Conservation (phyloP, 192 early-diverging fungal genomes). For the Coemansia pectinata region DNA sequence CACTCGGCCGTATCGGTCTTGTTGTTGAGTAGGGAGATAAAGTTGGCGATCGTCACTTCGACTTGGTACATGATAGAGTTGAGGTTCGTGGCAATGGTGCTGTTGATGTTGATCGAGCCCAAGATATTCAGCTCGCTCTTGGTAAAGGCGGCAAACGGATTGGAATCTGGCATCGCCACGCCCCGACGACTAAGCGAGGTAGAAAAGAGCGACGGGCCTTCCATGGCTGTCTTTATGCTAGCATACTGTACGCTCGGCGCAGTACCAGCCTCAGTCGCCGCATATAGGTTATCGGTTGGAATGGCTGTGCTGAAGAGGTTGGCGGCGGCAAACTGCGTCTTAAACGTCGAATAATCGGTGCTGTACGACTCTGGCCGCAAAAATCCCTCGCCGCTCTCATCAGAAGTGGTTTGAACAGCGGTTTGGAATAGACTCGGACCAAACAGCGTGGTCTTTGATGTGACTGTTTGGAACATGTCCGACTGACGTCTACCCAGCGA, state of each 20-base stretch:
- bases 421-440: conserved; percentile 32
- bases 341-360: conserved; percentile 14
- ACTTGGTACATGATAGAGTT: conserved; percentile 67
- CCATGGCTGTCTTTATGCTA: conserved; percentile 7
- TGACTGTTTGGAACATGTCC: conserved; percentile 1
- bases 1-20: conserved; percentile 11
- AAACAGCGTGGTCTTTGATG: conserved; percentile 22
- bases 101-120: conserved; percentile 55
- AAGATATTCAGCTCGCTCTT: conserved; percentile 42
- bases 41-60: conserved; percentile 32
- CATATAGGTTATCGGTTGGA: conserved; percentile 19
- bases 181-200: conserved; percentile 22
- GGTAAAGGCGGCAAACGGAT: conserved; percentile 34
- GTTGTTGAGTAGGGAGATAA: conserved; percentile 22
- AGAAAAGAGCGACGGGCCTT: conserved; percentile 24
- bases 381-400: background rate
- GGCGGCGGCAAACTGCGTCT: conserved; percentile 8
- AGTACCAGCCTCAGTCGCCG: conserved; percentile 36
- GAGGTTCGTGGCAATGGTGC: conserved; percentile 65
- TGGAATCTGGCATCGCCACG: conserved; percentile 19
- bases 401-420: background rate
- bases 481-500: conserved; percentile 18
- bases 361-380: conserved; percentile 28
- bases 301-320: conserved; percentile 11
- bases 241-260: conserved; percentile 40